Conservation (phyloP, 345 rosid genomes). For the Anacardium occidentale region DNA sequence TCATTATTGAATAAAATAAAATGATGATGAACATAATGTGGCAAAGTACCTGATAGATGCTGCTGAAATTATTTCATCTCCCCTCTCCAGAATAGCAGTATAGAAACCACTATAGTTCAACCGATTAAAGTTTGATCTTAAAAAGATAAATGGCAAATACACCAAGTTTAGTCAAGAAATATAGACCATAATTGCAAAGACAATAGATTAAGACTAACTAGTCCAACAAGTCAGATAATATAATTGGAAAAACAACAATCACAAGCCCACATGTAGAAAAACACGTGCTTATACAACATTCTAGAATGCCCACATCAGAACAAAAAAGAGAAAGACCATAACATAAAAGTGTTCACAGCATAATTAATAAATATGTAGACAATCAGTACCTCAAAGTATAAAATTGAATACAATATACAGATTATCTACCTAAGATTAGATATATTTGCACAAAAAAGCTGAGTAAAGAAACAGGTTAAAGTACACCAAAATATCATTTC, state of each 20-base stretch:
- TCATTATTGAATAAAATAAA: constrained; percentile 1
- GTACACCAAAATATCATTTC: not conserved
- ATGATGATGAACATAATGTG: constrained; percentile 10
- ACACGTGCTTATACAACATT: not conserved
- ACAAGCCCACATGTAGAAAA: not conserved
- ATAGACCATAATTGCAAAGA: not conserved
- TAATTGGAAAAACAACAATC: not conserved
- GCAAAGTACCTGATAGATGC: constrained; percentile 75
- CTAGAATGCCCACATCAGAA: not conserved
- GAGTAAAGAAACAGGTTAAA: not conserved
- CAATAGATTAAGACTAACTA: not conserved
- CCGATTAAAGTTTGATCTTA: constrained; percentile 79
- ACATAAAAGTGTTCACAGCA: not conserved
- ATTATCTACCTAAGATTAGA: not conserved
- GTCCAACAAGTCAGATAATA: not conserved
- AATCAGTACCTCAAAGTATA: not conserved
- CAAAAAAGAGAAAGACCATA: not conserved
- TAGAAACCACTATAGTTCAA: constrained; percentile 76
- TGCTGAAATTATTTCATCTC: constrained; percentile 80
- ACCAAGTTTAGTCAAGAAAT: constrained; percentile 2
- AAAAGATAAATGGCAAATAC: constrained; percentile 13
- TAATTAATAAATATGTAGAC: no score
- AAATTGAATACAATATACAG: not conserved
- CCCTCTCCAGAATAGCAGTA: constrained; percentile 77
- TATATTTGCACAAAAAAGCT: not conserved